These are phyloP conservation scores for Suillus occidentalis DNA, from an alignment of 768 basidiomycete species.

Conservation along the genomic window DNA sequence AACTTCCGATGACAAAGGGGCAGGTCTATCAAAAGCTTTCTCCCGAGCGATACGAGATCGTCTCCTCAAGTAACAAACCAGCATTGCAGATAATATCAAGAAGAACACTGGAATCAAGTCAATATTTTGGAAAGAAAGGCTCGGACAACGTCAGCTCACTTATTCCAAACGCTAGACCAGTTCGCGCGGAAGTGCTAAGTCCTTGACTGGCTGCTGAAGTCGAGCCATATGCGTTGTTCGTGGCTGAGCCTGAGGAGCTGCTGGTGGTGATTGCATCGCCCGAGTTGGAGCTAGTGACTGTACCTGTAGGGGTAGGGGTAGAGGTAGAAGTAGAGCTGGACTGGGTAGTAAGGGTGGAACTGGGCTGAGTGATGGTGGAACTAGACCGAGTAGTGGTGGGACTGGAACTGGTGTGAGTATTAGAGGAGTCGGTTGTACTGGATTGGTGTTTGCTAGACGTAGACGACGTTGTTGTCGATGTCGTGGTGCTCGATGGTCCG, in stretches of 20 bases:
- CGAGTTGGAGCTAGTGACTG: not conserved
- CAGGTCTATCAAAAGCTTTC: not conserved
- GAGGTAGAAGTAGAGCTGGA: conserved; percentile 1
- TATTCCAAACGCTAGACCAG: conserved; percentile 27
- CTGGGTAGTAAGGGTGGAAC: not conserved
- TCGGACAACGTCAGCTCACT: conserved; percentile 16
- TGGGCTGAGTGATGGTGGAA: not conserved
- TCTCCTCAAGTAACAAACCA: conserved; percentile 11
- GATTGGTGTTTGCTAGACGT: not conserved
- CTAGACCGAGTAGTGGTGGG: not conserved
- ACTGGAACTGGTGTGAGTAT: not conserved
- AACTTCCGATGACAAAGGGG: conserved; percentile 7
- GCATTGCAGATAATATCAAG: conserved; percentile 2
- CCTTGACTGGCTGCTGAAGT: conserved; percentile 4
- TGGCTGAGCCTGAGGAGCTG: not conserved
- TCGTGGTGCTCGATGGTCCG: conserved; percentile 3
- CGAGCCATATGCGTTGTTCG: conserved; percentile 1
- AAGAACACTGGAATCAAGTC: conserved; percentile 7
- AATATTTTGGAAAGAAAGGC: not conserved
- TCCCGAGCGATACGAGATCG: conserved; percentile 6
- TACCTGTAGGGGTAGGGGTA: not conserved
- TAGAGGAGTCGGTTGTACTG: not conserved
- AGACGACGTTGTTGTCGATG: not conserved
- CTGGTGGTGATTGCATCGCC: too few species aligned
- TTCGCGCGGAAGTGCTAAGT: conserved; percentile 20